Evolutionary conservation across 805 yeast genomes (phyloP), one percentile per base, ranked within the genome.

Genomic region (Metschnikowia kunwiensis): DNA sequence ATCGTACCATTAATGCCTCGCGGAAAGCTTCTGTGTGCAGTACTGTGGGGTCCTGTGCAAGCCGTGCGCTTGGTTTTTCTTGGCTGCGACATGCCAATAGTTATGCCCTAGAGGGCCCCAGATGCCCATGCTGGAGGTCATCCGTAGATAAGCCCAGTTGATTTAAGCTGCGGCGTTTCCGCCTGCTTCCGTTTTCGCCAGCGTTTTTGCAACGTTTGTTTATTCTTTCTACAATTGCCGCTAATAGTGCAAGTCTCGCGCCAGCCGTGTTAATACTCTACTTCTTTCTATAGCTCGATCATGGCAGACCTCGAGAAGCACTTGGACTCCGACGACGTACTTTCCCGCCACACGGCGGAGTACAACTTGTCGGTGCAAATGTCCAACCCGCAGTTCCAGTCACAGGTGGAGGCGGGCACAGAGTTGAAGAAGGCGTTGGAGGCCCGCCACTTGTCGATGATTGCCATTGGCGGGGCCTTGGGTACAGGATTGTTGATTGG

Each of bases 401-500:
- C 62, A 5, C 68, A 68, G 19, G 38, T 47, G 10, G 55, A 53
- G 8, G 73, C 67, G 21, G 76, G 76, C 5, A 73, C 67, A 39
- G 54, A 63, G 40, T 63, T 73, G 47, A 70, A 68, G 40, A 67
- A 65, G 19, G 34, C 43, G 7, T 35, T 49, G 38, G 50, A 45
- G 31, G 53, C 83, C 31, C 58, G 87, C 35, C 87, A 81, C 52
- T 70, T 80, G 44, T 71, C 78, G 38, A 78, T 82, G 83, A 78
- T 82, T 53, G 83, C 93, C 46, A 77, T 86, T 47, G 94, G 93
- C 48, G 91, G 93, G 48, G 85, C 91, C 7, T 61, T 85, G 34
- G 93, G 93, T 38, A 83, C 93, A 1, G 94, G 89, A 53, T 68
- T 85, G 38, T 65, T 85, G 46, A 80, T 85, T 47, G 87, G 89